Base-by-base conservation (phyloP, 768 basidiomycete species). In the Panus rudis region DNA sequence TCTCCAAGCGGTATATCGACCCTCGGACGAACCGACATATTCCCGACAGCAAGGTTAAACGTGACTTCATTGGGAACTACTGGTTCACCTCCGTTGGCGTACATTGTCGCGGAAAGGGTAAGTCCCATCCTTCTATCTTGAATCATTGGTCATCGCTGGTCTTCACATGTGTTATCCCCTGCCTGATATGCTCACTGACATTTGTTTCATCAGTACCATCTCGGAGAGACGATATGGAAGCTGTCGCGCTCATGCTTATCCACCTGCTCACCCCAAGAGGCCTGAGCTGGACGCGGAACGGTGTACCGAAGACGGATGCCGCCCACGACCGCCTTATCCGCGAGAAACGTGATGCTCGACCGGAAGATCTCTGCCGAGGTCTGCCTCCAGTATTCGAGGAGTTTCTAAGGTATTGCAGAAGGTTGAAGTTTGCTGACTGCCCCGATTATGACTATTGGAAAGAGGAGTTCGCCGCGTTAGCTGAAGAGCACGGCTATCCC, bases 31-130 rank as follows among this genome's bases (percentile, higher is more conserved):
- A 63, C 32, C 71, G 73, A n/a, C 85, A 89, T 53, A 84, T 89
- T 45, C 76, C 78, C 14, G 80, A 87, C 44, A 79, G 78, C 52
- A 77, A 71, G 41, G 63, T 62, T 23, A 79, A 78, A 56, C 76
- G 83, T 31, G 80, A 85, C 53, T 88, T 89, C 50, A 78, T 88
- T 41, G 85, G 85, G 20, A 89, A 89, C 57, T 89, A 87, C 56
- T 89, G 84, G 83, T 89, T 89, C 57, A 79, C 76, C 37, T 82
- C 85, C 10, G 73, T 88, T 3, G 75, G 73, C 30, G 86, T 88
- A 10, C 85, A 89, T 59, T 89, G 85, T 52, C 75, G 76, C 37
- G 81, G 81, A 42, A 79, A 76, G 70, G 82, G 85, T 83, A 37
- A 30, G 62, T 46, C 25, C 24, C 16, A 25, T 25, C 31, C 31